Base-by-base conservation (phyloP, 2,329 filamentous ascomycete genomes). In the Colletotrichum graminicola region DNA sequence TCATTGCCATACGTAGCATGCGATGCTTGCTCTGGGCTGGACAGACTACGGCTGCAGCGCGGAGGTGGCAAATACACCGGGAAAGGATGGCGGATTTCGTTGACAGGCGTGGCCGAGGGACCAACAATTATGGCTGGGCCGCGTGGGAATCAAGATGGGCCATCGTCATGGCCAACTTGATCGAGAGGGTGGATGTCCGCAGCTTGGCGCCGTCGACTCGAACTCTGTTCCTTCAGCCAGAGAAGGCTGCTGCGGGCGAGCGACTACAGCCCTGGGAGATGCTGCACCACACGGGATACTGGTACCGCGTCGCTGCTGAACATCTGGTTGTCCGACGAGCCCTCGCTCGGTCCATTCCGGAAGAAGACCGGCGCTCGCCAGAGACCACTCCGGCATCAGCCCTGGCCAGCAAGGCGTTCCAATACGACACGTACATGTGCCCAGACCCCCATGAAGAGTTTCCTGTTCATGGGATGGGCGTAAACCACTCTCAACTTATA, bases 51-150 rank as follows among this genome's bases (percentile, higher is more conserved):
- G 85, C 91, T 52, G 95, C 95, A 3, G 92, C 93, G 8, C 90
- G 93, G 66, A 89, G 91, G 66, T 98, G 95, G 95, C 86, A 91
- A 69, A 85, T 85, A 47, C 97, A 98, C 80, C 90, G 91, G 72
- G 88, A 91, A 66, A 89, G 92, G 67, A 90, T 95, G 74, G 87
- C 87, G 66, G 92, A 94, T 76, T 89, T 98, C 63, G 85, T 98
- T 21, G 94, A 97, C 77, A 88, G 93, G 23, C 90, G 92, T 75
- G 95, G 94, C 5, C 93, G 93, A 76, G 95, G 95, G 0, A 94
- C 93, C 3, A 89, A 90, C 41, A 97, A 94, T 75, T 98, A 98
- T 79, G 94, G 94, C 7, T 98, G 95, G 93, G 89, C 94, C 77
- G 95, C 95, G 2, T 99, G 95, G 95, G 93, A 97, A 82, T 91